Base-by-base conservation (phyloP, 805 yeast species). In the Alloascoidea africana region DNA sequence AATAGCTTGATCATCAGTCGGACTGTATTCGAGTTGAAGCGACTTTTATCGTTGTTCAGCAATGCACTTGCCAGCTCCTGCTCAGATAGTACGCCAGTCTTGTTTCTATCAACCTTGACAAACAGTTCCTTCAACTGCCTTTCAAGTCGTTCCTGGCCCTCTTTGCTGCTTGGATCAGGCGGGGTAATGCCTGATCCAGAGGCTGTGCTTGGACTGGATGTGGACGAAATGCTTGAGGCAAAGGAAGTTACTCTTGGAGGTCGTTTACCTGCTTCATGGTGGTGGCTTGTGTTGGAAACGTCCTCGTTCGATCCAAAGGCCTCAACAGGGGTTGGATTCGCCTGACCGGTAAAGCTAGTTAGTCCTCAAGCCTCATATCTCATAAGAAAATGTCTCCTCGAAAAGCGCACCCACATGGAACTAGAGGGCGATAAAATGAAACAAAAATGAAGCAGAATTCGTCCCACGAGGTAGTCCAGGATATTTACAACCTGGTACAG, bases 1-100 rank as follows among this genome's bases (percentile, higher is more conserved):
- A 70, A 70, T 16, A 70, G 44, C 46, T 65, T 62, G 30, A 68
- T 63, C 71, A 70, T 68, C 17, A 68, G 49, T 27, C 50, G 43
- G 8, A 70, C 57, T 0, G 75, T 67, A 4, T 66, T 58, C 16
- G 61, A 58, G 38, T 61, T 64, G 46, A 70, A 70, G 27, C 59
- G 54, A 2, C 74, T 60, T 34, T 68, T 66, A 44, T 70, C 76
- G 39, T 66, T 62, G 46, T 70, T 70, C 19, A 59, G 47, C 36
- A 70, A 49, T 1, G 73, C 72, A 14, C 51, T 46, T 1, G 68
- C 59, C 17, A 70, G 53, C 46, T 70, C 76, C 15, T 45, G 48
- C 15, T 63, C 62, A 1, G 68, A 59, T 14, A 70, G 58, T 33
- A 46, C 53, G 1, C 76, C 76, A 17, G 66, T 60, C 19, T 58